These are phyloP conservation scores for Pichia pseudocactophila DNA, from an alignment of 805 yeast species.

Conservation along the genomic window DNA sequence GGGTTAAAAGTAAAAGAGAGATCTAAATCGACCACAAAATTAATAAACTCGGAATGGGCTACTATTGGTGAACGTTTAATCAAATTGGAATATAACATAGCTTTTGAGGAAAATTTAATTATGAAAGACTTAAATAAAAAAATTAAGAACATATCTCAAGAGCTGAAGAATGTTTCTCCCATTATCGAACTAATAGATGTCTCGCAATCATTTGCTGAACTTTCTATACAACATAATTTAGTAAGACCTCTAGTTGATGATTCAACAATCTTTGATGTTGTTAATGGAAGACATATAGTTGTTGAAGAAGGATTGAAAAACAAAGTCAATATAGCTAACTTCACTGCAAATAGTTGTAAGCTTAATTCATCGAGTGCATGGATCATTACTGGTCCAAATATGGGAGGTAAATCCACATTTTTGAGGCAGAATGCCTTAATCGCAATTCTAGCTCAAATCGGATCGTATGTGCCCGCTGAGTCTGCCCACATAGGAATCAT, in stretches of 20 bases:
- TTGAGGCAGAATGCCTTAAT: conserved; percentile 65
- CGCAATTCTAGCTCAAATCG: conserved; percentile 63
- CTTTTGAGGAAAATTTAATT: conserved; percentile 44
- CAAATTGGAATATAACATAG: conserved; percentile 37
- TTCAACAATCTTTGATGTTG: conserved; percentile 39
- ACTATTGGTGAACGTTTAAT: conserved; percentile 42
- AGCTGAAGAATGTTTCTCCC: conserved; percentile 41
- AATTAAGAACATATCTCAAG: conserved; percentile 36
- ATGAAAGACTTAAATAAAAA: conserved; percentile 39
- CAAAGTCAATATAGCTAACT: conserved; percentile 30
- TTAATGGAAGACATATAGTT: conserved; percentile 72
- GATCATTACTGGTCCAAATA: conserved; percentile 83
- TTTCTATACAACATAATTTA: conserved; percentile 61
- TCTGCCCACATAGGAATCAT: conserved; percentile 60
- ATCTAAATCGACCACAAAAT: conserved; percentile 21
- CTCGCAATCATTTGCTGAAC: conserved; percentile 57
- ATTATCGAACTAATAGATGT: conserved; percentile 61
- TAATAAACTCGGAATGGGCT: conserved; percentile 43
- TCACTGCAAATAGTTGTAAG: conserved; percentile 38
- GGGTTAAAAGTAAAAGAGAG: conserved; percentile 17
- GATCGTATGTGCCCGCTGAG: conserved; percentile 63
- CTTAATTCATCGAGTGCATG: conserved; percentile 31
- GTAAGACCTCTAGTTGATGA: conserved; percentile 56
- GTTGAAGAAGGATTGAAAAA: conserved; percentile 67
- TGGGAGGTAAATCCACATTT: conserved; percentile 80